Evolutionary conservation across 139 green algal genomes (phyloP).

Genomic region (Micractinium sp.): DNA sequence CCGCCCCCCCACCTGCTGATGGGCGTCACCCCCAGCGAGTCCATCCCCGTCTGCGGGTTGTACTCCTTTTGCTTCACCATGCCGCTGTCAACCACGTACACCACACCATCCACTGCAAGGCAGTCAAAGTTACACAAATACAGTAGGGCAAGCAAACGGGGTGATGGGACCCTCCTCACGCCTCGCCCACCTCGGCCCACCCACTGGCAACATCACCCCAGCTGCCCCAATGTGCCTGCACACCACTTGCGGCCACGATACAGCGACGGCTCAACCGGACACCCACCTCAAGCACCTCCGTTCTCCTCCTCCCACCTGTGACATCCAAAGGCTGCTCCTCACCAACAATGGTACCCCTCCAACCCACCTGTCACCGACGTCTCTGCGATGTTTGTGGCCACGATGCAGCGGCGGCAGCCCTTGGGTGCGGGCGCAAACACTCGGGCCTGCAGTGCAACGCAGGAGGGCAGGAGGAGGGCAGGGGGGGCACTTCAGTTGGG

Average conservation of each 20-base stretch:
- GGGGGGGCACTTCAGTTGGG: neutral
- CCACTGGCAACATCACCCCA: too few species aligned
- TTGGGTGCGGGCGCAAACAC: constrained; percentile 82
- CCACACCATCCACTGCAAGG: constrained; percentile 66
- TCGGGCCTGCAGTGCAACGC: constrained; percentile 70
- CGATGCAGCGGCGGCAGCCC: constrained; percentile 83
- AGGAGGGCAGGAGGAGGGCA: neutral
- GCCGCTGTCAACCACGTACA: constrained; percentile 92
- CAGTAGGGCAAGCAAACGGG: too few species aligned
- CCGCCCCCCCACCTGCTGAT: constrained; percentile 62
- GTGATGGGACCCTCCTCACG: too few species aligned
- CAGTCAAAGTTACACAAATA: too few species aligned
- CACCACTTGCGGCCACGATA: too few species aligned
- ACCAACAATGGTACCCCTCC: neutral
- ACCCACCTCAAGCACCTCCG: too few species aligned
- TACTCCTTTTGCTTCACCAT: constrained; percentile 96
- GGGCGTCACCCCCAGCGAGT: constrained; percentile 82
- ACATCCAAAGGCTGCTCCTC: too few species aligned
- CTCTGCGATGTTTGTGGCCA: constrained; percentile 98
- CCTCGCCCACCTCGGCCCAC: too few species aligned
- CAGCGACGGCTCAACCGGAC: too few species aligned
- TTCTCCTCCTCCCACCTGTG: too few species aligned
- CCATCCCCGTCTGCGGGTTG: constrained; percentile 86
- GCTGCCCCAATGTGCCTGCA: too few species aligned
- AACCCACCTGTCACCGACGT: constrained; percentile 90